Conservation (phyloP, 1,284 basidiomycete genomes). For the Ceratobasidium sp. region DNA sequence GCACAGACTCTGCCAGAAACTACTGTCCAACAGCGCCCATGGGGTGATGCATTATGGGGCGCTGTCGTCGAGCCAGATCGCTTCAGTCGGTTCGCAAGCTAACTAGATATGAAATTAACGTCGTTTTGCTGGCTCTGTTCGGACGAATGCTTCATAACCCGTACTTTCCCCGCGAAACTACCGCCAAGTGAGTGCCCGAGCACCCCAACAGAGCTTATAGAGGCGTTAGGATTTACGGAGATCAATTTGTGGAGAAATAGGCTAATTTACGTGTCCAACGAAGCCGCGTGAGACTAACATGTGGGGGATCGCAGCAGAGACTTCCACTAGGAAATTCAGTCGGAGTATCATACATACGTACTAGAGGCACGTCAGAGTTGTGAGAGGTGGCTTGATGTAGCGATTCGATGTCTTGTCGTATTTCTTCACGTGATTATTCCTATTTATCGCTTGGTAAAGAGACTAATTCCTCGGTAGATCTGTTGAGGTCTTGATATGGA, state of each 20-base stretch:
- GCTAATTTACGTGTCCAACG: constrained; percentile 9
- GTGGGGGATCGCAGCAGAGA: not conserved
- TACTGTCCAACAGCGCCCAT: no score
- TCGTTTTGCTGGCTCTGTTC: no score
- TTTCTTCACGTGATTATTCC: no score
- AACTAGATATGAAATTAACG: not conserved
- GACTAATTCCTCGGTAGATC: no score
- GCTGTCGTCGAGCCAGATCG: not conserved
- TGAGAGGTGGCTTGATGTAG: no score
- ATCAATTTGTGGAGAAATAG: not conserved
- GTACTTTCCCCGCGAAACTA: not conserved
- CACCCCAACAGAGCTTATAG: constrained; percentile 1
- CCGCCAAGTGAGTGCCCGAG: not conserved
- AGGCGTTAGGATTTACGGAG: not conserved
- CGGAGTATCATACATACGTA: no score
- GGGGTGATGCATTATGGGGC: not conserved
- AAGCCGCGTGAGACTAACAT: not conserved
- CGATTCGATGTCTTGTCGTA: no score
- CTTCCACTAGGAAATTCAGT: no score
- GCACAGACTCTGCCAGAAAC: not conserved
- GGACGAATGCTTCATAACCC: no score
- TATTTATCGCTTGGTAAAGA: no score
- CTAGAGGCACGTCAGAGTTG: no score
- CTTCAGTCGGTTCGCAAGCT: not conserved
- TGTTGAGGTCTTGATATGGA: not conserved